Percentiles rank a stretch among this genome's conserved stretches.
These are phyloP conservation scores for Claviceps arundinis DNA, from an alignment of 2,329 filamentous ascomycete species.

Conservation along the genomic window DNA sequence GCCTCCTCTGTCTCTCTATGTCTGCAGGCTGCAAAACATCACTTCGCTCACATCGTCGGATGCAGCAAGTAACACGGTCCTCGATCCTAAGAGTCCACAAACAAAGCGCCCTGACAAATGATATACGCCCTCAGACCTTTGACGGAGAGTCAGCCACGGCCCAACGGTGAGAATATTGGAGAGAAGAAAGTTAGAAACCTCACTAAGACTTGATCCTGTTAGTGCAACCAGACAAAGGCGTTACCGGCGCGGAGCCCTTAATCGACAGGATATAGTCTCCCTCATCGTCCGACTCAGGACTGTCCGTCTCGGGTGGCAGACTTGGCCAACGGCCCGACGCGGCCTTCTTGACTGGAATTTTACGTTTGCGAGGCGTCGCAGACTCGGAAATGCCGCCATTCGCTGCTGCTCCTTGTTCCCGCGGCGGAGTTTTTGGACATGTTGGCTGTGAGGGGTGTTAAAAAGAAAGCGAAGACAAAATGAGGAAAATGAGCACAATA, in stretches of 20 bases:
- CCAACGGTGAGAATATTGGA: too few relatives aligned
- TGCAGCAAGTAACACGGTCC: background rate
- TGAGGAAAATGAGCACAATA: background rate
- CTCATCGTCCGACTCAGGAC: constrained; percentile 10
- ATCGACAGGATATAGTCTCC: constrained; percentile 2
- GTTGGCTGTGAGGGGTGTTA: constrained; percentile 22
- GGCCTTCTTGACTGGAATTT: constrained; percentile 14
- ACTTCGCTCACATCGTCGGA: background rate
- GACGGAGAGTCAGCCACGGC: background rate
- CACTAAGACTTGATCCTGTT: constrained; percentile 12
- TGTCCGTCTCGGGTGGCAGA: constrained; percentile 7
- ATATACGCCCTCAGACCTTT: background rate
- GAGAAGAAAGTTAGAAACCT: background rate
- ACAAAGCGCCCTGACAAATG: background rate
- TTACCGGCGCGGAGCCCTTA: background rate
- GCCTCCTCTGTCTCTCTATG: too few relatives aligned
- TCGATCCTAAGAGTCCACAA: background rate
- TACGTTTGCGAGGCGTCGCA: constrained; percentile 18
- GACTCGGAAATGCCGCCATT: constrained; percentile 1
- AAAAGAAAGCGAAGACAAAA: background rate
- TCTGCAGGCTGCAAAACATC: too few relatives aligned
- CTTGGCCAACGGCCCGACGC: constrained; percentile 5
- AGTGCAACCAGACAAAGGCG: background rate
- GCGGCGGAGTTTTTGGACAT: constrained; percentile 31
- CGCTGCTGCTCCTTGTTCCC: constrained; percentile 10